Base-by-base conservation (phyloP, 805 yeast genomes). In the Lachancea dasiensis region DNA sequence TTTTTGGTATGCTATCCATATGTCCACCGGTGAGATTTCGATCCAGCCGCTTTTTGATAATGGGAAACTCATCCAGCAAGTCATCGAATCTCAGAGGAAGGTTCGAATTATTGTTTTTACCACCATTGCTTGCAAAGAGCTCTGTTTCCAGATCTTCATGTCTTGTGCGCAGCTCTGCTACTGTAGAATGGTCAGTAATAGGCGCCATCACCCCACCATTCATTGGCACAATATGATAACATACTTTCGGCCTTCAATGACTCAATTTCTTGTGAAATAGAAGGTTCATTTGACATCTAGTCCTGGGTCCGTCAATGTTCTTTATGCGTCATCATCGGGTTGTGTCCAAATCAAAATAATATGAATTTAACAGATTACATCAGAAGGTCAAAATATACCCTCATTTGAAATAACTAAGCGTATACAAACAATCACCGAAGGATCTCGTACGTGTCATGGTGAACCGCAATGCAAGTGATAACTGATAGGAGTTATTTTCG, bases 181-280 rank as follows among this genome's bases (percentile, higher is more conserved):
- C 37, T 34, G 11, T 8, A 5, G 5, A 34, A 7, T 25, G 31
- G n/a, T 51, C 53, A 34, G 58, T 60, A 22, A n/a, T n/a, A n/a
- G n/a, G n/a, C n/a, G n/a, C n/a, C n/a, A n/a, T n/a, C n/a, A n/a
- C n/a, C n/a, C n/a, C n/a, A n/a, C n/a, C n/a, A n/a, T 25, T 25
- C 13, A 25, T 25, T 25, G 13, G 13, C 28, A 6, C 13, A 6
- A 6, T 25, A 16, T 17, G n/a, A n/a, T n/a, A n/a, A 48, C 56
- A 21, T 60, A 50, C 41, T 58, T 39, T 66, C 70, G 29, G 46
- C 52, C 36, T 49, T 54, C 14, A 66, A 38, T 2, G 70, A 58
- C 1, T 52, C 54, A 14, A 60, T 60, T 44, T 66, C 70, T 31
- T 63, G 65, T n/a, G n/a, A n/a, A n/a, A n/a, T n/a, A n/a, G n/a